Evolutionary conservation across 768 basidiomycete species (phyloP), one percentile per base, ranked within the genome.

Genomic region (Rhizopogon vinicolor): DNA sequence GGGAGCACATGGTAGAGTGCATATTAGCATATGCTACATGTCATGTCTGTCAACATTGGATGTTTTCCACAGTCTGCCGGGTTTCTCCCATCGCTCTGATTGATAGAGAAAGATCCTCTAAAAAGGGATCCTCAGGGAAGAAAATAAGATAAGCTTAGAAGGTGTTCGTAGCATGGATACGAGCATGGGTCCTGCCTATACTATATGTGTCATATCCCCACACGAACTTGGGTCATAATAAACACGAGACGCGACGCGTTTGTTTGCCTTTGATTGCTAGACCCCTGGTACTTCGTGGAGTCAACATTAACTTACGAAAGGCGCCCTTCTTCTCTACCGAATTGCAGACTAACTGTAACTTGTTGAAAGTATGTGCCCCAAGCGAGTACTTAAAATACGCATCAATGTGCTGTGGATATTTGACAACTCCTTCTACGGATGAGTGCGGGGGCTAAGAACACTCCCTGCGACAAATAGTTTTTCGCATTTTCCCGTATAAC

Each of bases 161-260:
- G 22, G 22, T 1, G 18, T 35, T 35, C 4, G 46, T 35, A 35
- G 33, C 19, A 16, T 49, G 37, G 48, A 49, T 22, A 49, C 48
- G 48, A 37, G 35, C 22, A 8, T 35, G 18, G 25, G 5, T 13
- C 35, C 22, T 13, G 12, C 35, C 35, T 37, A 37, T 3, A 37
- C 12, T 37, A 37, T 37, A 35, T 35, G 13, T 31, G 33, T 40
- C 39, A 51, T 33, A n/a, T 19, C 52, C 14, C 41, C 25, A 18
- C 41, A 33, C 37, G 33, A 59, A 51, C 45, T 22, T 44, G 52
- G 50, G 44, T 58, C 52, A 33, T 33, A 13, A 31, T 31, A 37
- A 54, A 68, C 62, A 56, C n/a, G 54, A 13, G 58, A 76, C 74
- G 77, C 78, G 77, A 78, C 78, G 74, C 76, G 76, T 75, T 71